Conservation (phyloP, 495 filamentous ascomycete species). For the Aspergillus cavernicola region DNA sequence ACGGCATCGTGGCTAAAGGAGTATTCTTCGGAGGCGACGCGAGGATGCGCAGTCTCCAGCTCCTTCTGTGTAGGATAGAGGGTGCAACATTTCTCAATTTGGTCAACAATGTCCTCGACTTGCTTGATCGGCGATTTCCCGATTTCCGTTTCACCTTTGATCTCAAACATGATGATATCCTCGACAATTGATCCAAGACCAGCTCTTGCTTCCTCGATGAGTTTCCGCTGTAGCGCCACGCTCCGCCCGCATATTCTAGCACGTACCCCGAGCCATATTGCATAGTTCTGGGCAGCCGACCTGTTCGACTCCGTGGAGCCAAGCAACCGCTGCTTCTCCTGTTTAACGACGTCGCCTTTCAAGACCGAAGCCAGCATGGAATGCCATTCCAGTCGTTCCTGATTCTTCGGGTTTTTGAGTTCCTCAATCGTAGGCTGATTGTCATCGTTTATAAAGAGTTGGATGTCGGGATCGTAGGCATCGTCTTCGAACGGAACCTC, state of each 20-base stretch:
- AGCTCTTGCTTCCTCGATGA: conserved; percentile 75
- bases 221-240: conserved; percentile 72
- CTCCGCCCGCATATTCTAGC: conserved; percentile 79
- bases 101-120: conserved; percentile 80
- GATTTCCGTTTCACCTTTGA: conserved; percentile 88
- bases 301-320: conserved; percentile 74
- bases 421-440: conserved; percentile 86
- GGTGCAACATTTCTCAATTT: conserved; percentile 81
- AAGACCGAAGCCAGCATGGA: conserved; percentile 93
- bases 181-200: conserved; percentile 70
- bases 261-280: conserved; percentile 87
- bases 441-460: conserved; percentile 83
- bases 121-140: conserved; percentile 83
- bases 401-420: conserved; percentile 78
- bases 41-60: conserved; percentile 66
- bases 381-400: conserved; percentile 95
- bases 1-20: conserved; percentile 78
- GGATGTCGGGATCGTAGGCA: conserved; percentile 85
- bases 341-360: conserved; percentile 93
- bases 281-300: conserved; percentile 67
- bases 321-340: conserved; percentile 93
- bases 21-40: conserved; percentile 69
- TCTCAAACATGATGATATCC: conserved; percentile 85
- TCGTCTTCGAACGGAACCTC: conserved; percentile 80
- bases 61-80: conserved; percentile 77